A percentile compares a stretch with the other conserved stretches of the same genome.
Evolutionary conservation across 164 flowering plant genomes (phyloP).

Genomic region (Taxillus chinensis): DNA sequence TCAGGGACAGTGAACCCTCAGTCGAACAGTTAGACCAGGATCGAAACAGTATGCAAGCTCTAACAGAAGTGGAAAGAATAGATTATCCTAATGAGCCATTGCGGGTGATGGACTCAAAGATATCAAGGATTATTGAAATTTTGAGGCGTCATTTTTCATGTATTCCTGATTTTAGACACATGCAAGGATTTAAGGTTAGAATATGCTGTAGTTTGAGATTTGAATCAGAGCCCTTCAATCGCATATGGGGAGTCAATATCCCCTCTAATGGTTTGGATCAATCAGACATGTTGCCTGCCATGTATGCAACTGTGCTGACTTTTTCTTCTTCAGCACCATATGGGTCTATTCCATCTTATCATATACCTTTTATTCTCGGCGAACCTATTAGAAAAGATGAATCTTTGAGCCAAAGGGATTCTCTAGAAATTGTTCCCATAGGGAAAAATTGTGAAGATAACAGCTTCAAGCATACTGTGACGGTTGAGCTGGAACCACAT

Average conservation of each 20-base stretch:
- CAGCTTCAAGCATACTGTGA: conserved; percentile 36
- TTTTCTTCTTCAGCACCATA: conserved; percentile 83
- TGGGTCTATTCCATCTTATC: conserved; percentile 68
- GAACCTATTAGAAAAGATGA: conserved; percentile 25
- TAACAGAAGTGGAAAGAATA: conserved; percentile 17
- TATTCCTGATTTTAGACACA: conserved; percentile 78
- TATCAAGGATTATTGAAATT: conserved; percentile 46
- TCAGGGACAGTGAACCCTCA: conserved; percentile 29
- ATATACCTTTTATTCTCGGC: conserved; percentile 78
- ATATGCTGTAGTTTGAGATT: conserved; percentile 62
- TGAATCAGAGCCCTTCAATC: conserved; percentile 56
- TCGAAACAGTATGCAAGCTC: conserved; percentile 13
- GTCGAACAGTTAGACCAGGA: conserved; percentile 28
- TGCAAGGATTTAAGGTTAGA: conserved; percentile 69
- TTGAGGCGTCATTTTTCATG: conserved; percentile 67
- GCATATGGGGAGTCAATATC: conserved; percentile 32
- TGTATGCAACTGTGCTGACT: conserved; percentile 70
- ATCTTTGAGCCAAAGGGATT: conserved; percentile 13
- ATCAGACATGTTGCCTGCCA: conserved; percentile 57
- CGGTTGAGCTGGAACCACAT: conserved; percentile 66
- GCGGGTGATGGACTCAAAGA: conserved; percentile 79
- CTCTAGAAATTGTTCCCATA: conserved; percentile 48
- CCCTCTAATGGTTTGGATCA: conserved; percentile 20
- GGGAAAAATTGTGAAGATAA: conserved; percentile 30
- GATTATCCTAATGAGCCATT: conserved; percentile 38